These are phyloP conservation scores for Phaeosphaeriaceae sp. DNA, from an alignment of 2,329 filamentous ascomycete species.

Conservation along the genomic window DNA sequence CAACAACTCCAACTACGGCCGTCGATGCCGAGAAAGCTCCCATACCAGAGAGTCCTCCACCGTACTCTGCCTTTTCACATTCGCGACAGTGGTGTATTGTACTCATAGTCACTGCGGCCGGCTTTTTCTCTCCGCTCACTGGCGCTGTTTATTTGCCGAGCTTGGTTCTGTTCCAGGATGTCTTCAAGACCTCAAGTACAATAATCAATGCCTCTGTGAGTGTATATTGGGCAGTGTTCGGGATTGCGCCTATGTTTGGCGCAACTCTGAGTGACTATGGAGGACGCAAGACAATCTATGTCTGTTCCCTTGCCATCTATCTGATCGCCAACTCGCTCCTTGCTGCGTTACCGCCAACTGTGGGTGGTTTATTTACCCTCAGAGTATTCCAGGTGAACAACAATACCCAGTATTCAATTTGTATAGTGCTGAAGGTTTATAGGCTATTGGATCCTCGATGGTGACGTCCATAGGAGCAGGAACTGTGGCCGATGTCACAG, in stretches of 20 bases:
- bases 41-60: not conserved
- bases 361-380: conserved; percentile 45
- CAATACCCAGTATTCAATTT: not conserved
- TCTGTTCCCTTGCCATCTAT: conserved; percentile 45
- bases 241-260: conserved; percentile 48
- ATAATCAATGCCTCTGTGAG: conserved; percentile 51
- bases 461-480: conserved; percentile 51
- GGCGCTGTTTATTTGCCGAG: conserved; percentile 51
- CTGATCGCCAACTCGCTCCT: conserved; percentile 46
- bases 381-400: conserved; percentile 42
- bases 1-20: not conserved
- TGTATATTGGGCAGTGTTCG: conserved; percentile 52
- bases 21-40: conserved; percentile 1
- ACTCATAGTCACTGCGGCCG: conserved; percentile 45
- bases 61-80: conserved; percentile 45
- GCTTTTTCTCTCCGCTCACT: conserved; percentile 49
- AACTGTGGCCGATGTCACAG: conserved; percentile 48
- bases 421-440: not conserved
- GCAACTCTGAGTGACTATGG: conserved; percentile 44
- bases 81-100: conserved; percentile 44
- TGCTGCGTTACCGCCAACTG: conserved; percentile 44
- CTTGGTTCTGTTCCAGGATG: conserved; percentile 41
- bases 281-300: conserved; percentile 48
- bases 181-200: conserved; percentile 43
- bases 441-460: conserved; percentile 47